Conservation (phyloP, 2,329 filamentous ascomycete species). For the Hypoxylon sp. region DNA sequence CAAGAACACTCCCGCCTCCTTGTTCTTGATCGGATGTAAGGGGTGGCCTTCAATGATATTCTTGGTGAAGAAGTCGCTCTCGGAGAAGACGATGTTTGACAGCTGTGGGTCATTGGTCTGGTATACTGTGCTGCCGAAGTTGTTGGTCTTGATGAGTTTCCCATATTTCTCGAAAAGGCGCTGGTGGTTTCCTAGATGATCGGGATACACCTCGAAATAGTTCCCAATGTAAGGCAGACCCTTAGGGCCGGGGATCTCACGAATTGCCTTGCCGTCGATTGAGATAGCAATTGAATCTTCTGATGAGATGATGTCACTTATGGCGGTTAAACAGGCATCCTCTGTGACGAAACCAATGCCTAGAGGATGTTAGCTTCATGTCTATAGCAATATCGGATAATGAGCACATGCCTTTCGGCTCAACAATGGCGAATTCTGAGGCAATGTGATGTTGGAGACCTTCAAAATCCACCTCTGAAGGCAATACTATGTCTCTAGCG, state of each 20-base stretch:
- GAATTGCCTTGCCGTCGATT: conserved; percentile 62
- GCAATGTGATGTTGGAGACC: conserved; percentile 56
- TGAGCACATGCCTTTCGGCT: conserved; percentile 55
- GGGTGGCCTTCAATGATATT: conserved; percentile 63
- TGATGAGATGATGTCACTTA: conserved; percentile 53
- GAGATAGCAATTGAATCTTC: conserved; percentile 56
- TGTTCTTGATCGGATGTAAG: conserved; percentile 57
- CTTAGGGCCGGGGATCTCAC: conserved; percentile 60
- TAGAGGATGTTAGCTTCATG: conserved; percentile 28
- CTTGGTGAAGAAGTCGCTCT: conserved; percentile 66
- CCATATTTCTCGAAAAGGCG: conserved; percentile 66
- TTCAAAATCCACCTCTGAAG: conserved; percentile 52
- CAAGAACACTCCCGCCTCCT: conserved; percentile 58
- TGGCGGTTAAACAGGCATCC: conserved; percentile 48
- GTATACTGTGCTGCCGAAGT: conserved; percentile 62
- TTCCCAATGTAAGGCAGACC: conserved; percentile 64
- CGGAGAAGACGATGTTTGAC: conserved; percentile 59
- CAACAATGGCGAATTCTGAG: conserved; percentile 58
- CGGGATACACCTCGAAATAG: conserved; percentile 66
- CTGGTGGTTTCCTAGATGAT: conserved; percentile 68
- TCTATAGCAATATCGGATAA: no score
- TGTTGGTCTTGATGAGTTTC: conserved; percentile 63
- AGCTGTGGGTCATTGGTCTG: conserved; percentile 64
- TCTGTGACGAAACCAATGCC: conserved; percentile 54
- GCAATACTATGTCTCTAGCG: conserved; percentile 54